These are phyloP conservation scores for Alternaria arbusti DNA, from an alignment of 2,329 filamentous ascomycete genomes.

Conservation along the genomic window DNA sequence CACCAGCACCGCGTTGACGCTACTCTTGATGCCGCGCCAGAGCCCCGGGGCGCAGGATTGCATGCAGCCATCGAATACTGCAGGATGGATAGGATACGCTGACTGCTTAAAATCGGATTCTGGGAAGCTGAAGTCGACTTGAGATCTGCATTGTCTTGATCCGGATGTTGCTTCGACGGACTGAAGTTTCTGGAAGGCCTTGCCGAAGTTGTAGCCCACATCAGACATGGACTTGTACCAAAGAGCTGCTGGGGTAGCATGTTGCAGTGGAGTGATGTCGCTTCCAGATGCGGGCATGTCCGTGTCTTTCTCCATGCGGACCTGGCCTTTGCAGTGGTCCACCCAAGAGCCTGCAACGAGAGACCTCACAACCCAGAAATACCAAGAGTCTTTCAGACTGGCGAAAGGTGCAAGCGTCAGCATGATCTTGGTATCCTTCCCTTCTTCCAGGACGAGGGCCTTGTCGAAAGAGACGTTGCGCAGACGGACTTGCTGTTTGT, in stretches of 20 bases:
- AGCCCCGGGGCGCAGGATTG: conserved; percentile 28
- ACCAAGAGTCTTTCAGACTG: neutral
- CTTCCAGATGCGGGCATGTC: neutral
- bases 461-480: conserved; percentile 16
- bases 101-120: conserved; percentile 21
- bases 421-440: neutral
- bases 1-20: neutral
- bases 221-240: conserved; percentile 27
- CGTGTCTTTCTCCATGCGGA: too few species aligned
- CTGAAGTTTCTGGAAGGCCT: conserved; percentile 18
- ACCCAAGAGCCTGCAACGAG: too few species aligned
- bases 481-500: neutral
- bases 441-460: conserved; percentile 11
- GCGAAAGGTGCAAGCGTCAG: neutral
- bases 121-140: conserved; percentile 19
- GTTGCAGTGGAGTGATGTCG: conserved; percentile 2
- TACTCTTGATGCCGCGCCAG: conserved; percentile 5
- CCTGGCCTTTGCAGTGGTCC: too few species aligned
- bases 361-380: too few species aligned
- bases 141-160: conserved; percentile 7
- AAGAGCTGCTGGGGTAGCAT: neutral
- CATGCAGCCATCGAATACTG: conserved; percentile 36
- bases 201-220: conserved; percentile 23
- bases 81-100: conserved; percentile 37
- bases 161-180: conserved; percentile 10